Base-by-base conservation (phyloP, 352 stramenopile genomes). In the Pythium folliculosum region DNA sequence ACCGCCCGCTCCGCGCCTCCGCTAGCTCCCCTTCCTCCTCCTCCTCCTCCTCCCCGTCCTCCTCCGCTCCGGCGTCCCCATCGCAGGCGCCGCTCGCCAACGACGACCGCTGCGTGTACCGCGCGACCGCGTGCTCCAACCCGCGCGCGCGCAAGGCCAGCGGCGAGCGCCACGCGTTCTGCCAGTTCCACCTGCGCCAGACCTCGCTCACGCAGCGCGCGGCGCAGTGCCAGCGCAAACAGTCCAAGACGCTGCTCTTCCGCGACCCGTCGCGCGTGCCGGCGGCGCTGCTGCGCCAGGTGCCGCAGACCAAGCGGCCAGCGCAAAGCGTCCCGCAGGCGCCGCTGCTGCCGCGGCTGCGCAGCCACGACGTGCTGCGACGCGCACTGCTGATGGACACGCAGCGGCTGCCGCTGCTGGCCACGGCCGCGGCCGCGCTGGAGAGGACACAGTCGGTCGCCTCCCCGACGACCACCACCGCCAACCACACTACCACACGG, bases 151-250 rank as follows among this genome's bases (percentile, higher is more conserved):
- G 50, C 50, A 76, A 71, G 47, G 22, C 54, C 23, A 70, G 76
- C 32, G 72, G 72, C 38, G 58, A 60, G 55, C 61, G 67, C 44
- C 72, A 78, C 48, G 50, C 53, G 12, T 65, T 76, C n/a, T 78
- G 72, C 65, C 57, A 78, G 45, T 70, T 67, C 48, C 72, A 78
- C 52, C 30, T 55, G 45, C 57, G 57, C 27, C 57, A 64, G 47
- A 56, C 57, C 13, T 64, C 57, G 47, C 45, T 64, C 22, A 17
- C 27, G 37, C 54, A 61, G 37, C 53, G 53, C 37, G 17, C 40
- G 27, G 27, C 27, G 44, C 54, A 61, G 17, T 23, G 14, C 13
- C 57, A 64, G 32, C 57, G 45, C 40, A 64, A 55, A 44, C 57
- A 64, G 22, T 7, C 37, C 37, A 56, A 62, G 55, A 62, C 57